Percentiles rank a stretch among this genome's conserved stretches.
Conservation (phyloP, 352 stramenopile genomes). For the Globisporangium sylvaticum region DNA sequence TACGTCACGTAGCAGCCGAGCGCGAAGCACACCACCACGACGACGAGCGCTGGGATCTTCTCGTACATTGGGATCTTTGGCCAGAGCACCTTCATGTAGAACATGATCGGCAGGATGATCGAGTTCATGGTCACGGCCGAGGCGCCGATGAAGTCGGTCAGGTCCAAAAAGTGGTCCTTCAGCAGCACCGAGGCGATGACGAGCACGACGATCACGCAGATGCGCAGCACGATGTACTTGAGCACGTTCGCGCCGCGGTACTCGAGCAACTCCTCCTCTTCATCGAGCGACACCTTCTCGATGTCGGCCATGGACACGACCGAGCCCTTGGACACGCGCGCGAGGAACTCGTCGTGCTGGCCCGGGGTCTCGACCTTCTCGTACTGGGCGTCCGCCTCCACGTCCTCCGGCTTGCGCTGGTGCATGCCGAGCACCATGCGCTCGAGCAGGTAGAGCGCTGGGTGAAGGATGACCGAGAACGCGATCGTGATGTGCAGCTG, state of each 20-base stretch:
- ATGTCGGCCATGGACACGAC: conserved; percentile 17
- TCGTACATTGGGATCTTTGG: conserved; percentile 19
- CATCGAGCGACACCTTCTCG: background rate
- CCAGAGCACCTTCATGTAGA: conserved; percentile 22
- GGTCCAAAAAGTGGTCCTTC: conserved; percentile 18
- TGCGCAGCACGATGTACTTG: conserved; percentile 20
- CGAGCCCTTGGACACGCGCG: conserved; percentile 9
- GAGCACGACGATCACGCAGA: conserved; percentile 16
- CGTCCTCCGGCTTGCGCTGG: conserved; percentile 11
- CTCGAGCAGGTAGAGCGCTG: conserved; percentile 26
- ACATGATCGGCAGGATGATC: conserved; percentile 28
- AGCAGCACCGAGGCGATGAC: conserved; percentile 19
- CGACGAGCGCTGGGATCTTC: conserved; percentile 16
- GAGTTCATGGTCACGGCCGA: conserved; percentile 23
- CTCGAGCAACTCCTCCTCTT: background rate
- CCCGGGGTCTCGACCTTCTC: background rate
- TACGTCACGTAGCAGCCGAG: conserved; percentile 28
- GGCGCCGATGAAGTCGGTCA: conserved; percentile 27
- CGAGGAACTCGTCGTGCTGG: background rate
- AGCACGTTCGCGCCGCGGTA: conserved; percentile 15
- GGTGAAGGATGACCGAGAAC: conserved; percentile 24
- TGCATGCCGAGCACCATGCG: conserved; percentile 25
- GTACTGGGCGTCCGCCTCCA: background rate
- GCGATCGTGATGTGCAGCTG: conserved; percentile 30
- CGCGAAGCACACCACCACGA: conserved; percentile 18